Conservation (phyloP, 2,329 filamentous ascomycete genomes). For the Periconia digitata region DNA sequence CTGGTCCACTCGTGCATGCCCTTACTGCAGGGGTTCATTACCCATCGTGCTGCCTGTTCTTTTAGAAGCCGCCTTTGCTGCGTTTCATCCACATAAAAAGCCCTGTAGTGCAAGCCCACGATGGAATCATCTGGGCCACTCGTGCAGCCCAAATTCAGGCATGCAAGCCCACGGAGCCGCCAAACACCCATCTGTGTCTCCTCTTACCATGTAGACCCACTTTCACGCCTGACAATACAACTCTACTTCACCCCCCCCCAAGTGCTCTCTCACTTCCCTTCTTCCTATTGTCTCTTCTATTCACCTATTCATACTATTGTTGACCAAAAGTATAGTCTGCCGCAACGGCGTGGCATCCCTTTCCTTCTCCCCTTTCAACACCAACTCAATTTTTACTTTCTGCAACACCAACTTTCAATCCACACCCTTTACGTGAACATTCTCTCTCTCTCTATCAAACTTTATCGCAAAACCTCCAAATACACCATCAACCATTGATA, state of each 20-base stretch:
- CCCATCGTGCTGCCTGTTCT: constrained; percentile 18
- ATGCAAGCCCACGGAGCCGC: constrained; percentile 27
- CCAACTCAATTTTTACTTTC: constrained; percentile 6
- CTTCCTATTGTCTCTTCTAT: constrained; percentile 34
- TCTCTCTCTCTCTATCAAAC: constrained; percentile 13
- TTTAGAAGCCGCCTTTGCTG: constrained; percentile 18
- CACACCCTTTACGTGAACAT: constrained; percentile 16
- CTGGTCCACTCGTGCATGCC: constrained; percentile 19
- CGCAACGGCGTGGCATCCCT: constrained; percentile 32
- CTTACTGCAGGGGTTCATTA: constrained; percentile 15
- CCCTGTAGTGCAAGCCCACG: constrained; percentile 11
- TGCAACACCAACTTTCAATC: constrained; percentile 16
- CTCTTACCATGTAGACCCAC: constrained; percentile 25
- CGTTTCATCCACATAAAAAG: constrained; percentile 31
- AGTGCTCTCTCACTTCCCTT: constrained; percentile 13
- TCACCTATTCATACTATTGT: constrained; percentile 42
- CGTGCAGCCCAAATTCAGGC: constrained; percentile 24
- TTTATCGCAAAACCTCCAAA: not conserved
- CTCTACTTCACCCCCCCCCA: constrained; percentile 24
- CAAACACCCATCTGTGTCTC: constrained; percentile 32
- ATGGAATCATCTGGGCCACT: constrained; percentile 38
- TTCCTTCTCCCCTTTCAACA: constrained; percentile 16
- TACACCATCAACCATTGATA: constrained; percentile 12
- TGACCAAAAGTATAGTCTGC: constrained; percentile 33
- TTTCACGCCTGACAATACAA: constrained; percentile 7